Base-by-base conservation (phyloP, 495 filamentous ascomycete genomes). In the Penicillium taxi region DNA sequence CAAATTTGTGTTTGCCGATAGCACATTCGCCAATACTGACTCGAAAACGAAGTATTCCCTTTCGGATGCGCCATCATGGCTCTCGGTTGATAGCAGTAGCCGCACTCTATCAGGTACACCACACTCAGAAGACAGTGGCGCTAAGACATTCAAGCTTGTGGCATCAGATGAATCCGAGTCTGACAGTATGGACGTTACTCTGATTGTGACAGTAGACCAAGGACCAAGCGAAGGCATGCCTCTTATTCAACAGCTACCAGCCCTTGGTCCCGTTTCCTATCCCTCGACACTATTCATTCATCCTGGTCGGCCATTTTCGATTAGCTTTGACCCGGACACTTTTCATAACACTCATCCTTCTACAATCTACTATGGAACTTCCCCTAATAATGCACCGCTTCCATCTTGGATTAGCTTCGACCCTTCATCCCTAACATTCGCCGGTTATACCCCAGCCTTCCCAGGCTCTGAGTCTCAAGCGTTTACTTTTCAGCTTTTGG, bases 321-420 rank as follows among this genome's bases (percentile, higher is more conserved):
- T 76, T 27, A 36, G 55, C 3, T 74, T 76, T 24, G 65, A 68
- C 21, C 33, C 53, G n/a, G 57, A 59, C 2, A 75, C 67, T 5
- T 76, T 76, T 39, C 52, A 55, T 16, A 63, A 67, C 34, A 70
- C 67, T 1, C 55, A 58, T 27, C 50, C 55, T 20, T 60, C 63
- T 7, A 74, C 69, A 21, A 60, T 67, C 16, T 94, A 88, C 56
- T 91, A 94, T 51, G 83, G 86, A 15, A 78, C 82, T 8, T 81
- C 82, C 24, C 63, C 65, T 5, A 78, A 88, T 42, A 84, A 89
- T 48, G 80, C 81, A 5, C 88, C 90, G 20, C 63, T 95, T 25
- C 89, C 89, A 22, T 84, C 87, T 4, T 95, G 87, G 89, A 73
- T 94, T 26, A 64, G 58, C 8, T 95, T 96, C 48, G 77, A 94